Evolutionary conservation across 208 protist species (phyloP).

Genomic region (Acanthamoeba royreba): DNA sequence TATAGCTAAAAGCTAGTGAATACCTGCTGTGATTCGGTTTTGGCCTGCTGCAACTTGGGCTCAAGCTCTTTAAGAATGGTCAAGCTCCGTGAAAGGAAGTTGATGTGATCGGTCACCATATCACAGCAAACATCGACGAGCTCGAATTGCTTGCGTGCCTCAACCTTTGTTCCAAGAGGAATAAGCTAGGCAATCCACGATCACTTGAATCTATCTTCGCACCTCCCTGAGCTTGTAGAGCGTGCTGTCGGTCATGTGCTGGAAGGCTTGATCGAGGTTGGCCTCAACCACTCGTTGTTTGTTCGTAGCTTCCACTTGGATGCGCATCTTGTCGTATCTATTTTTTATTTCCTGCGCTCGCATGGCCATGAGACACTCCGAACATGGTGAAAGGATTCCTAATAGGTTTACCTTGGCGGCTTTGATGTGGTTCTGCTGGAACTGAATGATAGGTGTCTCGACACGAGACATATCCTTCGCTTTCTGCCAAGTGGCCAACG

Average conservation of each 20-base stretch:
- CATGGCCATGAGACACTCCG: neutral
- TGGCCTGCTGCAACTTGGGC: slow-evolving; percentile 33
- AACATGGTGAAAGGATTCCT: neutral
- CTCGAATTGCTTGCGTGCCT: slow-evolving; percentile 44
- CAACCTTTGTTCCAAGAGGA: neutral
- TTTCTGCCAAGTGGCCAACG: neutral
- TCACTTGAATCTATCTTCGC: neutral
- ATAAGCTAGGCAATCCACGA: neutral
- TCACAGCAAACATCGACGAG: slow-evolving; percentile 35
- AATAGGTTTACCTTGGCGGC: neutral
- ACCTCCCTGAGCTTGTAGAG: slow-evolving; percentile 41
- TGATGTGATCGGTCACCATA: slow-evolving; percentile 41
- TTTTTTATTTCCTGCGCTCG: neutral
- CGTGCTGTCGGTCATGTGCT: slow-evolving; percentile 23
- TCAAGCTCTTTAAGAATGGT: slow-evolving; percentile 44
- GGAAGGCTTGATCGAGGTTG: slow-evolving; percentile 31
- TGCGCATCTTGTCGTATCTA: slow-evolving; percentile 27
- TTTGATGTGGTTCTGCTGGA: slow-evolving; percentile 14
- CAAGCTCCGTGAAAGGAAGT: slow-evolving; percentile 24
- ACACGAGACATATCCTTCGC: slow-evolving; percentile 32
- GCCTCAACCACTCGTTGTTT: slow-evolving; percentile 12
- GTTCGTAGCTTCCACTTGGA: slow-evolving; percentile 37
- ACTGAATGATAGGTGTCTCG: slow-evolving; percentile 16
- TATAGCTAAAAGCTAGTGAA: neutral
- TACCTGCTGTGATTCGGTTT: neutral